These are phyloP conservation scores for Cryptococcus sp. DNA, from an alignment of 1,284 basidiomycete species.

Conservation along the genomic window DNA sequence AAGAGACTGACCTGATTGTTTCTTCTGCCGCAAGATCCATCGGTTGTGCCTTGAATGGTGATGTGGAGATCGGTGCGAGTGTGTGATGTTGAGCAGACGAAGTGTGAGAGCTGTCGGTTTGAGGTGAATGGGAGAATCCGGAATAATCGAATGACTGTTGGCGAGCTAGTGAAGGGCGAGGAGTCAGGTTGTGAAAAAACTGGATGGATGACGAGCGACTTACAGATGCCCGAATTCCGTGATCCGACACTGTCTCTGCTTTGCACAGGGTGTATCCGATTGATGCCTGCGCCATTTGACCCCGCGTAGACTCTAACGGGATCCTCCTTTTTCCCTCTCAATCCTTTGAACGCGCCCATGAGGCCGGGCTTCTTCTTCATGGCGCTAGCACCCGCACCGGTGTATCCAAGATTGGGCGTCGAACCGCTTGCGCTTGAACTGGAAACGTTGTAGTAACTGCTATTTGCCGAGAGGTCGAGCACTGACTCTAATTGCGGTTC, in stretches of 20 bases:
- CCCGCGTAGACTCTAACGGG: conserved; percentile 2
- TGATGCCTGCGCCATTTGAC: conserved; percentile 1
- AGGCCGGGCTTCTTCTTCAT: conserved; percentile 26
- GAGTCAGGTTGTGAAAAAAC: neutral
- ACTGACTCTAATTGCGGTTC: conserved; percentile 27
- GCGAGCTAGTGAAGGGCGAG: conserved; percentile 8
- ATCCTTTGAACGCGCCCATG: conserved; percentile 27
- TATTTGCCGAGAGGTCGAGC: conserved; percentile 23
- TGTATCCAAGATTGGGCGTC: conserved; percentile 9
- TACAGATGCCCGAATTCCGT: conserved; percentile 7
- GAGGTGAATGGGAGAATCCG: conserved; percentile 8
- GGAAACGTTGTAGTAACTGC: conserved; percentile 4
- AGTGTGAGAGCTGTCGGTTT: conserved; percentile 6
- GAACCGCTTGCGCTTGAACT: conserved; percentile 5
- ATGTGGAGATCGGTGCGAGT: conserved; percentile 10
- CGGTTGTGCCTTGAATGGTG: conserved; percentile 12
- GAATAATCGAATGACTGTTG: conserved; percentile 14
- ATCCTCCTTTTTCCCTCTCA: conserved; percentile 17
- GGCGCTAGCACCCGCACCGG: neutral
- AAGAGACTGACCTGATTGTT: conserved; percentile 7
- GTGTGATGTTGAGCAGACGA: conserved; percentile 12
- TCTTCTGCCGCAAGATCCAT: conserved; percentile 13
- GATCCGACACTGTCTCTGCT: neutral
- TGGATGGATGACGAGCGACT: conserved; percentile 2
- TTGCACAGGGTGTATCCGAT: conserved; percentile 6